A percentile compares a stretch with the other conserved stretches of the same genome.
These are phyloP conservation scores for Auricularia heimuer DNA, from an alignment of 768 basidiomycete species.

Conservation along the genomic window DNA sequence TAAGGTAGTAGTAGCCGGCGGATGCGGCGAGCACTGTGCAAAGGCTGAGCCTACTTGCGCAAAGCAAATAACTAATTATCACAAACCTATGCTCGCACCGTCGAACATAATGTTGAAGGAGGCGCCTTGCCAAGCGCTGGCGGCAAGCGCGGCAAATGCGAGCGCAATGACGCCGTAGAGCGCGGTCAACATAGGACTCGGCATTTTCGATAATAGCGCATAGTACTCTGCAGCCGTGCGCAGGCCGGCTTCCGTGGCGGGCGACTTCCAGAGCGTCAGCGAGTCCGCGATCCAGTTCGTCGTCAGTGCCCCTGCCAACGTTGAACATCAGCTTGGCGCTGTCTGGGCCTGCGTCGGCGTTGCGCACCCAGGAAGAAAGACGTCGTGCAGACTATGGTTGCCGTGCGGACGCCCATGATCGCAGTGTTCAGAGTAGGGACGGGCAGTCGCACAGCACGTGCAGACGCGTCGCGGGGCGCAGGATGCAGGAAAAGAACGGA, in stretches of 20 bases:
- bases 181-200: constrained; percentile 45
- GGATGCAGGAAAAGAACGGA: too few relatives aligned
- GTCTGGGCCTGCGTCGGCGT: not conserved
- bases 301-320: constrained; percentile 55
- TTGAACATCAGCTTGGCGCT: too few relatives aligned
- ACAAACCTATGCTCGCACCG: constrained; percentile 78
- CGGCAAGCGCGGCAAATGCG: constrained; percentile 60
- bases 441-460: not conserved
- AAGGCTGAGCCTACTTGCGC: not conserved
- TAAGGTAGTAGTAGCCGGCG: constrained; percentile 61
- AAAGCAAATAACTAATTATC: not conserved
- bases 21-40: constrained; percentile 62
- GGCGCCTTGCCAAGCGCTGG: constrained; percentile 66
- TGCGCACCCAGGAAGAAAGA: constrained; percentile 68
- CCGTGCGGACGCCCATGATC: constrained; percentile 61
- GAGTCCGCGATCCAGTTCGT: constrained; percentile 94
- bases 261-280: constrained; percentile 79
- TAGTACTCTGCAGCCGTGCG: constrained; percentile 81
- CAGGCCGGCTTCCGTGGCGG: constrained; percentile 68
- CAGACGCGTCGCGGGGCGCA: too few relatives aligned
- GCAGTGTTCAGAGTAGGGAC: not conserved
- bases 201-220: constrained; percentile 60
- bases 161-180: constrained; percentile 45
- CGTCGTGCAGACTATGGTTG: constrained; percentile 65
- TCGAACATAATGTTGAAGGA: constrained; percentile 89